Evolutionary conservation across 768 basidiomycete genomes (phyloP).

Genomic region (Hygrocybe coccinea): DNA sequence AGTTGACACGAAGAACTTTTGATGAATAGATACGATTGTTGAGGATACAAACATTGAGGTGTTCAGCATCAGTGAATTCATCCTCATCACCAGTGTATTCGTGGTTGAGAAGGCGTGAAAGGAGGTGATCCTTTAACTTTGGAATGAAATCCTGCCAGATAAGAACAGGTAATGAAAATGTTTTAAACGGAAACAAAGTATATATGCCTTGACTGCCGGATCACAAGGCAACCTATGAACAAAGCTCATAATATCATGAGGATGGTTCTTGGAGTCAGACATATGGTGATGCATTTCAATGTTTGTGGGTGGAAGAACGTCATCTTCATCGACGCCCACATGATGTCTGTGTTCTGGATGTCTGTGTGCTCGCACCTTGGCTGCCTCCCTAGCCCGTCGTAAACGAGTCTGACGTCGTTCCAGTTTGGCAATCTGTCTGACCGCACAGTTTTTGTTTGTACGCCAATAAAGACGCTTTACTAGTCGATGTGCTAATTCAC

Average conservation of each 20-base stretch:
- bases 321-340: slow-evolving; percentile 2
- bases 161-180: neutral
- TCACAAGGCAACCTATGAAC: slow-evolving; percentile 12
- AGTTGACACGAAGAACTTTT: slow-evolving; percentile 34
- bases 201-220: slow-evolving; percentile 16
- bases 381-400: slow-evolving; percentile 8
- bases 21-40: slow-evolving; percentile 28
- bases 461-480: slow-evolving; percentile 33
- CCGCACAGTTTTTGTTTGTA: slow-evolving; percentile 30
- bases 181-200: too few species aligned
- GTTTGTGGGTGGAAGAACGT: neutral
- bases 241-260: slow-evolving; percentile 10
- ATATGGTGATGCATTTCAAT: slow-evolving; percentile 18
- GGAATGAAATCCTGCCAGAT: slow-evolving; percentile 22
- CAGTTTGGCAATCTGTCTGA: slow-evolving; percentile 21
- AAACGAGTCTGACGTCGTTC: slow-evolving; percentile 12
- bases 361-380: neutral
- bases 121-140: slow-evolving; percentile 27
- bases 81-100: slow-evolving; percentile 16
- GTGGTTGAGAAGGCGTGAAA: slow-evolving; percentile 19
- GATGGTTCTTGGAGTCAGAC: slow-evolving; percentile 8
- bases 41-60: slow-evolving; percentile 17
- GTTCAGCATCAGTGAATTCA: slow-evolving; percentile 14
- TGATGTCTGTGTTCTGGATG: neutral
- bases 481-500: slow-evolving; percentile 34